These are phyloP conservation scores for Dillenia turbinata DNA, from an alignment of 164 flowering plant genomes.

Conservation along the genomic window DNA sequence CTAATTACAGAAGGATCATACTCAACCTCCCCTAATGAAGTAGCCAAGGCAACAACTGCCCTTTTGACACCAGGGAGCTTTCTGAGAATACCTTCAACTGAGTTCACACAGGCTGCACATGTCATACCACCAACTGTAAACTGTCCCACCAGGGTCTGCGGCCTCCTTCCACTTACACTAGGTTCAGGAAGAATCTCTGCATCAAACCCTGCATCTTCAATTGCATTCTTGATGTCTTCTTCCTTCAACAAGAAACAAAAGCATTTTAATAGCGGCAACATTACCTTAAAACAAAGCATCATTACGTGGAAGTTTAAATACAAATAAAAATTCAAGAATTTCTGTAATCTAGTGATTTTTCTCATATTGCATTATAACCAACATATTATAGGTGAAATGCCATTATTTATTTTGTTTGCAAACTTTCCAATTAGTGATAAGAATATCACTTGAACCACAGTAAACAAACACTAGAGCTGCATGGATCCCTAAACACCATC, in stretches of 20 bases:
- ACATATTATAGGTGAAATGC: no score
- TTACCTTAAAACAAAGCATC: no score
- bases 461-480: no score
- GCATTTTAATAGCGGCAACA: no score
- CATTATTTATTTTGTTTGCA: no score
- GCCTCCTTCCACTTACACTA: conserved; percentile 18
- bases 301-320: no score
- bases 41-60: conserved; percentile 91
- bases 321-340: no score
- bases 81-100: conserved; percentile 87
- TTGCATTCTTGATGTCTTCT: conserved; percentile 75
- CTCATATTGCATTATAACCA: no score
- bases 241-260: conserved; percentile 42
- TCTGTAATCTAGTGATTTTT: no score
- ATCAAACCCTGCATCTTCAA: conserved; percentile 98
- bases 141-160: conserved; percentile 61
- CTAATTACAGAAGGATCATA: conserved; percentile 68
- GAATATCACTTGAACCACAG: no score
- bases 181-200: conserved; percentile 80
- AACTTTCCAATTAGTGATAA: no score
- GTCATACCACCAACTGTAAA: conserved; percentile 98
- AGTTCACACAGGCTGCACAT: conserved; percentile 94
- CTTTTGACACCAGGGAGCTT: conserved; percentile 77
- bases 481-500: no score
- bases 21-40: conserved; percentile 90